Percentiles rank a stretch among this genome's conserved stretches.
Evolutionary conservation across 257 asterid species (phyloP).

Genomic region (Scutellaria barbata): DNA sequence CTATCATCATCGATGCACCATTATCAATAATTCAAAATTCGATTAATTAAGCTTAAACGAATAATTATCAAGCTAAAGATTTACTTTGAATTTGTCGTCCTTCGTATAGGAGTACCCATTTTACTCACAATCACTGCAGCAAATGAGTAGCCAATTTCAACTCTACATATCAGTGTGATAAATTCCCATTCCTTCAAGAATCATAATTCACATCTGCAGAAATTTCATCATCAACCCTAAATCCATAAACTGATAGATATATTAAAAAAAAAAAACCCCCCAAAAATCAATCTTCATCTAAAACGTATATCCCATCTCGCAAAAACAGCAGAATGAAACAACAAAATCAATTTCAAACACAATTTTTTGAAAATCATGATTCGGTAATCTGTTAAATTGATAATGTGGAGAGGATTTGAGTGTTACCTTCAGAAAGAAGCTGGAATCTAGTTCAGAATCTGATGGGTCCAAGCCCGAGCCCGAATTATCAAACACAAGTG

Average conservation of each 20-base stretch:
- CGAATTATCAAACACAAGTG: slow-evolving; percentile 24
- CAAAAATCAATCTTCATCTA: not conserved
- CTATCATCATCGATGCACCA: slow-evolving; percentile 5
- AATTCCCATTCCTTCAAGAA: slow-evolving; percentile 29
- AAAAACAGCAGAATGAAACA: not conserved
- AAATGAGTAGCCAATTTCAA: slow-evolving; percentile 36
- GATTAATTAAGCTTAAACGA: not conserved
- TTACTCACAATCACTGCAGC: slow-evolving; percentile 40
- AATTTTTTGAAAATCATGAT: slow-evolving; percentile 12
- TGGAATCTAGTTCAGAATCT: slow-evolving; percentile 31
- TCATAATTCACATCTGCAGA: slow-evolving; percentile 26
- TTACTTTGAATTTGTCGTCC: slow-evolving; percentile 39
- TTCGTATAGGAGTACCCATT: slow-evolving; percentile 56
- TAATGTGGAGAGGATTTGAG: slow-evolving; percentile 10
- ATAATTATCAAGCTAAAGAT: slow-evolving; percentile 20
- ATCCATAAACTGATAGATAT: slow-evolving; percentile 6
- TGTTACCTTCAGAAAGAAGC: slow-evolving; percentile 34
- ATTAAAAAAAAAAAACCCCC: not conserved
- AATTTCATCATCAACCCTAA: slow-evolving; percentile 28
- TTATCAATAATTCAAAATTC: not conserved
- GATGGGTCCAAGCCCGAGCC: slow-evolving; percentile 36
- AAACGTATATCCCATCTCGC: slow-evolving; percentile 27
- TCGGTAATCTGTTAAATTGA: not conserved
- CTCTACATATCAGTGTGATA: slow-evolving; percentile 36
- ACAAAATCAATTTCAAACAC: not conserved